Base-by-base conservation (phyloP, 2,329 filamentous ascomycete genomes). In the Chalaropsis ovoidea region DNA sequence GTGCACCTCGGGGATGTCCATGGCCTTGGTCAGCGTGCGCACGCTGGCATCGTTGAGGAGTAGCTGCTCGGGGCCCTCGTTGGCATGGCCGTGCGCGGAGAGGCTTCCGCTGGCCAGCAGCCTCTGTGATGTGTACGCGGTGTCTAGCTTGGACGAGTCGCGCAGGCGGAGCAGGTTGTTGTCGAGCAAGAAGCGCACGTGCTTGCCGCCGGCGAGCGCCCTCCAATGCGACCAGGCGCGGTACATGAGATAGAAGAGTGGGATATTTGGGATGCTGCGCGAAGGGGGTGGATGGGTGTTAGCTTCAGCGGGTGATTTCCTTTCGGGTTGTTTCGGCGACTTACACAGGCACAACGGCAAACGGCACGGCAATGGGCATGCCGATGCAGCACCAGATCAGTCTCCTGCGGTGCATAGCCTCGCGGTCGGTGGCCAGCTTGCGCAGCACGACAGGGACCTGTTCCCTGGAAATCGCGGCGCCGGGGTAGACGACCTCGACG, bases 201-300 rank as follows among this genome's bases (percentile, higher is more conserved):
- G 89, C 71, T 85, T 88, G 22, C 90, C 92, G 65, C 94, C 94
- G 45, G 85, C 83, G 64, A 95, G 78, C 64, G 94, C 94, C 77
- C 87, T 84, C 85, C 89, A 95, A 75, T 96, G 90, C 22, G 89
- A 95, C 87, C 89, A 97, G 31, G 90, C 88, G 69, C 94, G 84
- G 77, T 95, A 99, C 19, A 84, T 84, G 49, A 97, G 82, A 75
- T 97, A 99, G 79, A 97, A 97, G 79, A 97, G 97, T 19, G 94
- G 94, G 13, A 99, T 79, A 73, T 99, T 96, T 43, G 93, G 92
- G 69, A 96, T 82, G 68, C 90, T 95, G 70, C 17, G 19, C 24
- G 17, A 24, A 13, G 60, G 64, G 45, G 11, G 22, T 19, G n/a
- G 6, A 31, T 58, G 42, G 41, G 24, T 54, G 58, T 65, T 56